phyloP scores from a whole-genome alignment of 75 land plant species.

The Larix kaempferi region DNA sequence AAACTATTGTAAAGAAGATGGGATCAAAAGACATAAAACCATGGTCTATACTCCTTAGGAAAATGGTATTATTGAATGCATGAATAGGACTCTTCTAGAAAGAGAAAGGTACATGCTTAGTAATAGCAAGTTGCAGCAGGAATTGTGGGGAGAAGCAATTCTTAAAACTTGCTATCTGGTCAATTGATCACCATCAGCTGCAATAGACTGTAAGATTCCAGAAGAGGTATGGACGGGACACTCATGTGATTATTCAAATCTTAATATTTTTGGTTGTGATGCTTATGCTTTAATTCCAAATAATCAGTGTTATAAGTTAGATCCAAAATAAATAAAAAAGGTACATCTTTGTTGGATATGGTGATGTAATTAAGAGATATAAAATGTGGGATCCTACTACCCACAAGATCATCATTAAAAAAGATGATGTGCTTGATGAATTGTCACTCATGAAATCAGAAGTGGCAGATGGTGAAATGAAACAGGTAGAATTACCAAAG shows the following conservation, averaged over 20 bases:
- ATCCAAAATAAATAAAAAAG: constrained; percentile 17
- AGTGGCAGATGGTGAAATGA: neutral
- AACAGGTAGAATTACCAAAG: neutral
- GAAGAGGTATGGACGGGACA: neutral
- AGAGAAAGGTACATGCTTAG: neutral
- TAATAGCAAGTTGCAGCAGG: neutral
- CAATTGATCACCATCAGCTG: neutral
- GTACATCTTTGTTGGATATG: constrained; percentile 16
- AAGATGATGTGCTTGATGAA: constrained; percentile 13
- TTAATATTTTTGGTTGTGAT: constrained; percentile 10
- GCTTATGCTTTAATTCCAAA: neutral
- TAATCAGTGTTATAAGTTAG: constrained; percentile 3
- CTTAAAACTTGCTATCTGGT: neutral
- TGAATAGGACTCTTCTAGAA: neutral
- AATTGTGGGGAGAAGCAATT: neutral
- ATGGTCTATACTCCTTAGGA: neutral
- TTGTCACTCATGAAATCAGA: neutral
- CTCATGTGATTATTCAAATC: neutral
- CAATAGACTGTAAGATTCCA: neutral
- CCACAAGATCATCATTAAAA: constrained; percentile 12
- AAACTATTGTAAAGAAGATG: neutral
- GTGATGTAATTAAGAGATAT: constrained; percentile 12
- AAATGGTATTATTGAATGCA: neutral
- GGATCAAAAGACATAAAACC: neutral
- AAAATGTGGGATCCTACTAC: constrained; percentile 10